Evolutionary conservation across 2,329 filamentous ascomycete species (phyloP).

Genomic region (Phialemoniopsis sp.): DNA sequence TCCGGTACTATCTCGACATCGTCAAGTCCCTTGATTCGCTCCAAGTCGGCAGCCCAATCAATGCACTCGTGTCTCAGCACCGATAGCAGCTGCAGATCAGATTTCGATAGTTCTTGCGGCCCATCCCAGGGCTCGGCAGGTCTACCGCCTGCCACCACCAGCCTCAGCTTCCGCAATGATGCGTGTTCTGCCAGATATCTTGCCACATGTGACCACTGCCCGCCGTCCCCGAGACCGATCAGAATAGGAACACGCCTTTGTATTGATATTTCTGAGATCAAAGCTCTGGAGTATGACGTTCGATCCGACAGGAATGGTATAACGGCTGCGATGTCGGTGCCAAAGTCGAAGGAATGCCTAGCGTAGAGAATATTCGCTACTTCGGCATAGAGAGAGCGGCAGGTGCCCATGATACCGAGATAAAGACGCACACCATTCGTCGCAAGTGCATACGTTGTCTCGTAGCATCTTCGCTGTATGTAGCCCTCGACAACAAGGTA

Average conservation of each 20-base stretch:
- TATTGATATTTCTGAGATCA: constrained; percentile 45
- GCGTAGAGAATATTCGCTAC: constrained; percentile 52
- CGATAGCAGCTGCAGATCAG: constrained; percentile 41
- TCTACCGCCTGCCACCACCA: constrained; percentile 52
- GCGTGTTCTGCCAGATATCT: constrained; percentile 35
- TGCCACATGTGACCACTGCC: constrained; percentile 51
- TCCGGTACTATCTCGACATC: constrained; percentile 48
- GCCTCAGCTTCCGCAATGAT: constrained; percentile 35
- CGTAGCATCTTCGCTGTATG: constrained; percentile 32
- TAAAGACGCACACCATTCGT: constrained; percentile 33
- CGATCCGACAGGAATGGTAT: constrained; percentile 53
- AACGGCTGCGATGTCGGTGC: constrained; percentile 54
- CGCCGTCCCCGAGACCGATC: constrained; percentile 49
- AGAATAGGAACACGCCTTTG: constrained; percentile 52
- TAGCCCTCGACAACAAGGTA: constrained; percentile 37
- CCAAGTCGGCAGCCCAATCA: constrained; percentile 54
- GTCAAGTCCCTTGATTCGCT: constrained; percentile 41
- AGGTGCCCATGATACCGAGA: constrained; percentile 39
- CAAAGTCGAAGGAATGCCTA: constrained; percentile 55
- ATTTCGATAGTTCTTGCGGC: constrained; percentile 35
- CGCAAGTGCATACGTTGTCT: constrained; percentile 52
- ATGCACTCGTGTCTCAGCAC: constrained; percentile 42
- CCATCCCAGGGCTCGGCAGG: constrained; percentile 43
- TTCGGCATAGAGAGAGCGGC: constrained; percentile 47
- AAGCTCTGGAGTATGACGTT: constrained; percentile 38